These are phyloP conservation scores for Lupinus albus DNA, from an alignment of 306 rosid species.

Conservation along the genomic window DNA sequence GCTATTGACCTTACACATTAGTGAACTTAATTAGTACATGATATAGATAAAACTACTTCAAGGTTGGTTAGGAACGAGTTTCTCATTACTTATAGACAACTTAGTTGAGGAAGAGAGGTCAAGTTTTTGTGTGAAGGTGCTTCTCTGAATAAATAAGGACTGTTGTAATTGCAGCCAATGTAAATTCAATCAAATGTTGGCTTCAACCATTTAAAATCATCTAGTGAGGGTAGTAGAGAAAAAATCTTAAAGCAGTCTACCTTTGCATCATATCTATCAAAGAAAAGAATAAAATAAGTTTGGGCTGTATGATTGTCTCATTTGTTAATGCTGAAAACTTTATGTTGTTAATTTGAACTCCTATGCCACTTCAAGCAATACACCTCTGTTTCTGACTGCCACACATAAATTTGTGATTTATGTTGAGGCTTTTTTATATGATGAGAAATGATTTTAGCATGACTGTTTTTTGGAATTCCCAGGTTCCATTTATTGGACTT, in stretches of 20 bases:
- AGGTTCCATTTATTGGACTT: constrained; percentile 90
- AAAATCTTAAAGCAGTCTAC: constrained; percentile 6
- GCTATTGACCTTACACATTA: constrained; percentile 23
- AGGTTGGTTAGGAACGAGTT: neutral
- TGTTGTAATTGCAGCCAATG: neutral
- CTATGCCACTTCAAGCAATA: neutral
- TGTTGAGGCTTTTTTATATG: constrained; percentile 18
- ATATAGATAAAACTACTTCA: neutral
- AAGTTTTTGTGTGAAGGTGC: neutral
- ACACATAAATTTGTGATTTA: constrained; percentile 23
- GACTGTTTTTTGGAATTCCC: constrained; percentile 44
- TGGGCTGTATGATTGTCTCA: constrained; percentile 25
- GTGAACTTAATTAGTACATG: constrained; percentile 27
- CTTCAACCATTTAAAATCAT: constrained; percentile 19
- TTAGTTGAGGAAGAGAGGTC: constrained; percentile 16
- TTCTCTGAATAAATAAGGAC: constrained; percentile 11
- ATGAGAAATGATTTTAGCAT: constrained; percentile 25
- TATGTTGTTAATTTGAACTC: constrained; percentile 32
- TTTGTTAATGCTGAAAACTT: constrained; percentile 14
- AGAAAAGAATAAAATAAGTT: neutral
- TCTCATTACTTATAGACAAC: constrained; percentile 13
- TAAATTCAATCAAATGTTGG: neutral
- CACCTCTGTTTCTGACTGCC: neutral
- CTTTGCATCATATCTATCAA: constrained; percentile 11
- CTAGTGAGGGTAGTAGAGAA: constrained; percentile 6